A percentile compares a stretch with the other conserved stretches of the same genome.
phyloP scores from a whole-genome alignment of 2,329 filamentous ascomycete species.

The Blastomyces emzantsi region DNA sequence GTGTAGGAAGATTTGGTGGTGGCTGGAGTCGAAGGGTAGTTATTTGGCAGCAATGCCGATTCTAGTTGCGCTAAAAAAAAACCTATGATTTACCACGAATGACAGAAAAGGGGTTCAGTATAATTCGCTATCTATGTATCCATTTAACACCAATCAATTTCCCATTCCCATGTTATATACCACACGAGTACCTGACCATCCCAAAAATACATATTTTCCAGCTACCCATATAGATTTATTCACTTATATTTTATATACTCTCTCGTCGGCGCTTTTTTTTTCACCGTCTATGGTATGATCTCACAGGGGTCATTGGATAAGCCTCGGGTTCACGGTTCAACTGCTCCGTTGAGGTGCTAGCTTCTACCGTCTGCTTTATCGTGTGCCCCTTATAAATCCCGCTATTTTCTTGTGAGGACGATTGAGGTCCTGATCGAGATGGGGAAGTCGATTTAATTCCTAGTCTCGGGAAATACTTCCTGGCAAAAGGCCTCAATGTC shows the following conservation, averaged over 20 bases:
- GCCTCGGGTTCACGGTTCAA: not conserved
- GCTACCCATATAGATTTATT: not conserved
- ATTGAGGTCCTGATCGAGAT: not conserved
- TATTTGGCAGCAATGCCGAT: not conserved
- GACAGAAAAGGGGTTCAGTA: not conserved
- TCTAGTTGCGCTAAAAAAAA: not conserved
- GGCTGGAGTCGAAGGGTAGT: not conserved
- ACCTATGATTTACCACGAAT: too few relatives aligned
- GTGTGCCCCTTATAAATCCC: conserved; percentile 13
- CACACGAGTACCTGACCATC: not conserved
- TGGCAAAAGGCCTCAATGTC: conserved; percentile 16
- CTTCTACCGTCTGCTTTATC: conserved; percentile 9
- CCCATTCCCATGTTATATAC: not conserved
- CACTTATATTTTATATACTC: not conserved
- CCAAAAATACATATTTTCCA: not conserved
- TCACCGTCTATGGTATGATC: not conserved
- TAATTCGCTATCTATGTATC: not conserved
- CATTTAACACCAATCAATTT: not conserved
- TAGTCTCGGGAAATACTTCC: conserved; percentile 13
- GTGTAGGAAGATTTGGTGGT: not conserved
- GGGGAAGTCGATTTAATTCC: conserved; percentile 8
- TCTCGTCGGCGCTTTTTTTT: not conserved
- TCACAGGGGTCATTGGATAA: conserved; percentile 1
- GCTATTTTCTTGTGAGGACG: not conserved
- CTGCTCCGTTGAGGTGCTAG: conserved; percentile 3